Percentiles rank a stretch among this genome's conserved stretches.
phyloP scores from a whole-genome alignment of 306 rosid species.

The Pterocarpus macrocarpus region DNA sequence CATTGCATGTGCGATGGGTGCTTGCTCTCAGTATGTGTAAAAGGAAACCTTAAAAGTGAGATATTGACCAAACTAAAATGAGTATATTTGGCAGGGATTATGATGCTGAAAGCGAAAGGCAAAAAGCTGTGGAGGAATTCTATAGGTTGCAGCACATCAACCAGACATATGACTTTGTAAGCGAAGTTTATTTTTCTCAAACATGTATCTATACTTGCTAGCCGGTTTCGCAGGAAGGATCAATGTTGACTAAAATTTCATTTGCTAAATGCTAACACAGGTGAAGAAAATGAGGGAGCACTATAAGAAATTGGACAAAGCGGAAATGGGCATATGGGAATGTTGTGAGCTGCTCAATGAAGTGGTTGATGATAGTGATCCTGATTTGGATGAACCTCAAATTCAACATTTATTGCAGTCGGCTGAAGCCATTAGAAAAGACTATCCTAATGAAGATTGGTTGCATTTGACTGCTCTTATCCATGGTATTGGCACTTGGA shows the following conservation, averaged over 20 bases:
- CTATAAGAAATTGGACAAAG: constrained; percentile 55
- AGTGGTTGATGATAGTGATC: constrained; percentile 55
- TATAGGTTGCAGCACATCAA: constrained; percentile 54
- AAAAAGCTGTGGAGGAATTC: constrained; percentile 48
- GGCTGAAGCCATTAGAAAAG: constrained; percentile 51
- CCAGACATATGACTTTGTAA: constrained; percentile 58
- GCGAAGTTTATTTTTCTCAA: constrained; percentile 9
- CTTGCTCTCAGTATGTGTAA: no score
- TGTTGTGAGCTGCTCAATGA: constrained; percentile 58
- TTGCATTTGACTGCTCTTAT: constrained; percentile 60
- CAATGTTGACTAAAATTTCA: background rate
- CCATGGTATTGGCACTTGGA: constrained; percentile 46
- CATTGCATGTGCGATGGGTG: no score
- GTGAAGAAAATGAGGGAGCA: constrained; percentile 54
- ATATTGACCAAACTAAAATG: no score
- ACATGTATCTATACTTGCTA: background rate
- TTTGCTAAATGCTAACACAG: constrained; percentile 35
- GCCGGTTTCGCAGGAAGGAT: background rate
- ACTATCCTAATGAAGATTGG: constrained; percentile 55
- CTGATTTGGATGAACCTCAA: constrained; percentile 56
- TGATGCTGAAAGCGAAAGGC: constrained; percentile 51
- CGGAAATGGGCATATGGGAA: constrained; percentile 61
- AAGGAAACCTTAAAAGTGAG: no score
- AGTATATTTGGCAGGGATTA: constrained; percentile 41
- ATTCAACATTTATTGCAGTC: constrained; percentile 50